These are phyloP conservation scores for Lactifluus pinguis DNA, from an alignment of 768 basidiomycete species.

Conservation along the genomic window DNA sequence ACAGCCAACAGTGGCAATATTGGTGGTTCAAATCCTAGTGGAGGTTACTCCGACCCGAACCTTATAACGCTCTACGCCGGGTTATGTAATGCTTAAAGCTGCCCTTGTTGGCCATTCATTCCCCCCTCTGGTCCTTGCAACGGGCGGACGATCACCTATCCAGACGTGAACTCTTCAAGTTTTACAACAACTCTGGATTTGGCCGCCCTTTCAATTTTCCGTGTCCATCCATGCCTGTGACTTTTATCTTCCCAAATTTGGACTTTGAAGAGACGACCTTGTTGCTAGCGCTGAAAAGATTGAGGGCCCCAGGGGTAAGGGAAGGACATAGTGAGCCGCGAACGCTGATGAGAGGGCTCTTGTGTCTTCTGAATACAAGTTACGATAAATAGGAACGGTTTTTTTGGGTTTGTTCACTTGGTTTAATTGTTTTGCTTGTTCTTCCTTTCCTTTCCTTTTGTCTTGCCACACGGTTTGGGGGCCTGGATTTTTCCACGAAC, in stretches of 20 bases:
- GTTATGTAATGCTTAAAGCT: not conserved
- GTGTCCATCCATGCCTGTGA: not conserved
- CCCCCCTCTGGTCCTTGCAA: not conserved
- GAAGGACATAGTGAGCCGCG: not conserved
- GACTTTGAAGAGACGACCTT: not conserved
- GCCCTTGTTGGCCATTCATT: not conserved
- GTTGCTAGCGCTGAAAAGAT: not conserved
- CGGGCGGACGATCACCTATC: not conserved
- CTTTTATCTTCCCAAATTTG: not conserved
- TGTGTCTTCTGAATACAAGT: not conserved
- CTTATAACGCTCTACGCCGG: not conserved
- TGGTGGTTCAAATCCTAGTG: not conserved
- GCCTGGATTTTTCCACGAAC: not conserved
- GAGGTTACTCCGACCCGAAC: not conserved
- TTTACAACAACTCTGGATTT: not conserved
- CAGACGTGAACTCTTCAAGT: not conserved
- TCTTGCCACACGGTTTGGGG: not conserved
- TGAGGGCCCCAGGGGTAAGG: not conserved
- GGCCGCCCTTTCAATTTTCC: conserved; percentile 4
- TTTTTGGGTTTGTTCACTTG: too few relatives aligned
- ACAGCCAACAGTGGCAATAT: not conserved
- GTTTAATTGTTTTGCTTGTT: too few relatives aligned
- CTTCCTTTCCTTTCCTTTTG: not conserved
- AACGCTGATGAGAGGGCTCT: not conserved
- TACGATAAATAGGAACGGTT: too few relatives aligned